Evolutionary conservation across 345 rosid genomes (phyloP).

Genomic region (Eucalyptus paniculata): DNA sequence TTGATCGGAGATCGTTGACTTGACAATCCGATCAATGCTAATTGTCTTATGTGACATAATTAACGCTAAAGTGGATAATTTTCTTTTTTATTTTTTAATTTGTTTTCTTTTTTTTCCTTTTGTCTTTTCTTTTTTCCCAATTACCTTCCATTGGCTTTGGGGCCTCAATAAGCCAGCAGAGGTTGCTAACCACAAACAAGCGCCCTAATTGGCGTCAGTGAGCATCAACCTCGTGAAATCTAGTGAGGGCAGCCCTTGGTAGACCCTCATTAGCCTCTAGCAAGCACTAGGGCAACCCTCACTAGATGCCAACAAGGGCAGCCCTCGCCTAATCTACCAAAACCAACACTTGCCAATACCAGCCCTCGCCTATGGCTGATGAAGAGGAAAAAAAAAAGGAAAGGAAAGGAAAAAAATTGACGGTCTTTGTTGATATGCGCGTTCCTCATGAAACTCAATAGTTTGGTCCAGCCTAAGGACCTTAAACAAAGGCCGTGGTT

Average conservation of each 20-base stretch:
- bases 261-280: neutral
- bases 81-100: no score
- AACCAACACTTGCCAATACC: rapidly evolving
- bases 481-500: no score
- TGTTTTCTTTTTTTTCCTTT: no score
- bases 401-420: neutral
- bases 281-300: neutral
- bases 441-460: neutral
- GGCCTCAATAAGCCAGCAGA: neutral
- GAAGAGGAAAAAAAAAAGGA: rapidly evolving
- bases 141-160: neutral
- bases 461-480: no score
- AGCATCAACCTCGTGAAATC: rapidly evolving
- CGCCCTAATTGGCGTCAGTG: rapidly evolving
- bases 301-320: rapidly evolving
- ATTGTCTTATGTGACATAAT: rapidly evolving
- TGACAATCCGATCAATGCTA: rapidly evolving
- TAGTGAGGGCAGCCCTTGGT: rapidly evolving
- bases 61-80: rapidly evolving
- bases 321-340: rapidly evolving
- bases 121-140: neutral
- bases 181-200: rapidly evolving
- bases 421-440: rapidly evolving
- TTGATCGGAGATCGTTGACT: rapidly evolving
- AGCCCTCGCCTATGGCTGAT: rapidly evolving